Percentiles rank a stretch among this genome's conserved stretches.
Evolutionary conservation across 2,329 filamentous ascomycete species (phyloP).

Genomic region (Pyricularia sp.): DNA sequence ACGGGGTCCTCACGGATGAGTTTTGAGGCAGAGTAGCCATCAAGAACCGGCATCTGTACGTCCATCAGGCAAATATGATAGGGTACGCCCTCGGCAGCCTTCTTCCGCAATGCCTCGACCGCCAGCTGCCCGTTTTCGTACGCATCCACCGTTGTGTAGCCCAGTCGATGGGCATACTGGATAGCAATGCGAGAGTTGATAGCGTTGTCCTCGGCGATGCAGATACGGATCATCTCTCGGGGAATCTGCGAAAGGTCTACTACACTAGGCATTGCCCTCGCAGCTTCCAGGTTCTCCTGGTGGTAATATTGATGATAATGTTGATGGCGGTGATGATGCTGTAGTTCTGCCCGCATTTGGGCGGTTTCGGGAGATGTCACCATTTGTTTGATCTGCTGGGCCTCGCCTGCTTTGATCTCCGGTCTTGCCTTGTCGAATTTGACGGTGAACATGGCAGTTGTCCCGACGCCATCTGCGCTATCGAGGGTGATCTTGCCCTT

Average conservation of each 20-base stretch:
- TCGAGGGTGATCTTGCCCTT: constrained; percentile 76
- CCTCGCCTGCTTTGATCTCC: constrained; percentile 48
- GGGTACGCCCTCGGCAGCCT: constrained; percentile 60
- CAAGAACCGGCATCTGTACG: constrained; percentile 89
- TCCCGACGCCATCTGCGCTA: constrained; percentile 63
- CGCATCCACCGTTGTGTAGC: constrained; percentile 72
- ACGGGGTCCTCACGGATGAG: constrained; percentile 69
- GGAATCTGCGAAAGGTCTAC: constrained; percentile 65
- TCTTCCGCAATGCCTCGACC: constrained; percentile 71
- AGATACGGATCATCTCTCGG: constrained; percentile 72
- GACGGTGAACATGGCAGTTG: constrained; percentile 68
- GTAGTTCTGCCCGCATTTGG: neutral
- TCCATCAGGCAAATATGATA: constrained; percentile 95
- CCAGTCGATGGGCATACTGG: constrained; percentile 77
- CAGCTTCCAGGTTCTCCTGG: constrained; percentile 3
- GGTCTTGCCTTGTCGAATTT: constrained; percentile 73
- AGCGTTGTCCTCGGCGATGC: constrained; percentile 89
- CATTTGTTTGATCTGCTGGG: constrained; percentile 17
- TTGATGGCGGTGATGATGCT: constrained; percentile 6
- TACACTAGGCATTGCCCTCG: constrained; percentile 30
- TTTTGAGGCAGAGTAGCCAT: constrained; percentile 86
- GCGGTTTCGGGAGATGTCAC: neutral
- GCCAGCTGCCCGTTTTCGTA: constrained; percentile 86
- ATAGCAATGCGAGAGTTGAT: constrained; percentile 95
- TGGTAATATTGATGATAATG: constrained; percentile 1